Evolutionary conservation across 2,329 filamentous ascomycete genomes (phyloP).

Genomic region (Trichoderma atroviride): DNA sequence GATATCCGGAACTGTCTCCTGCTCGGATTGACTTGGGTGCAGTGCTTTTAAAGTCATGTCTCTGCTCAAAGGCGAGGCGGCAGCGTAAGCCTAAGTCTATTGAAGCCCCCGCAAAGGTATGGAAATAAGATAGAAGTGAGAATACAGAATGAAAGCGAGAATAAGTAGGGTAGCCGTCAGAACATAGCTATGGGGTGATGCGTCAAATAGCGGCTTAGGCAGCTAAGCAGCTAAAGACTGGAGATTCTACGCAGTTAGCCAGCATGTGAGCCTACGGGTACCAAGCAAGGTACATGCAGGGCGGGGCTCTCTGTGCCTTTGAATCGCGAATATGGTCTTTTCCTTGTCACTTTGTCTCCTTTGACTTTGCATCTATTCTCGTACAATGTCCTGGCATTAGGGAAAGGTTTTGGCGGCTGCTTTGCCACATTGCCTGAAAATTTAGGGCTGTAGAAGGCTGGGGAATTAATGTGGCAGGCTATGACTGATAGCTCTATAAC

Average conservation of each 20-base stretch:
- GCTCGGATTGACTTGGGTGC: not conserved
- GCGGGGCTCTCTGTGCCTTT: not conserved
- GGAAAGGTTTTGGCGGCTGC: not conserved
- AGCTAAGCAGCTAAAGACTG: not conserved
- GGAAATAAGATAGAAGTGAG: too few species aligned
- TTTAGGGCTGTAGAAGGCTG: not conserved
- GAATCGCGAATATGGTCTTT: not conserved
- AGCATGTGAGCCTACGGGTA: too few species aligned
- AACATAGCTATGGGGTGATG: not conserved
- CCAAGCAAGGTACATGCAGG: too few species aligned
- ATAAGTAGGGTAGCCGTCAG: not conserved
- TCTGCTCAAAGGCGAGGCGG: not conserved
- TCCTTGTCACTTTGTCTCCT: not conserved
- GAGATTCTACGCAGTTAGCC: too few species aligned
- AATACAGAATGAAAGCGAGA: not conserved
- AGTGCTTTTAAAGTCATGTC: not conserved
- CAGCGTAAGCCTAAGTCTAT: not conserved
- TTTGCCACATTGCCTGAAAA: not conserved
- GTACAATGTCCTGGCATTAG: not conserved
- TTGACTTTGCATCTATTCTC: not conserved
- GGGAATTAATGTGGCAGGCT: not conserved
- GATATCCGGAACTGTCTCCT: not conserved
- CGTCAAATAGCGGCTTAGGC: not conserved
- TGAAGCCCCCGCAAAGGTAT: not conserved
- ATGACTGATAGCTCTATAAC: not conserved